These are phyloP conservation scores for Aspergillus haitiensis DNA, from an alignment of 495 filamentous ascomycete genomes.

Conservation along the genomic window DNA sequence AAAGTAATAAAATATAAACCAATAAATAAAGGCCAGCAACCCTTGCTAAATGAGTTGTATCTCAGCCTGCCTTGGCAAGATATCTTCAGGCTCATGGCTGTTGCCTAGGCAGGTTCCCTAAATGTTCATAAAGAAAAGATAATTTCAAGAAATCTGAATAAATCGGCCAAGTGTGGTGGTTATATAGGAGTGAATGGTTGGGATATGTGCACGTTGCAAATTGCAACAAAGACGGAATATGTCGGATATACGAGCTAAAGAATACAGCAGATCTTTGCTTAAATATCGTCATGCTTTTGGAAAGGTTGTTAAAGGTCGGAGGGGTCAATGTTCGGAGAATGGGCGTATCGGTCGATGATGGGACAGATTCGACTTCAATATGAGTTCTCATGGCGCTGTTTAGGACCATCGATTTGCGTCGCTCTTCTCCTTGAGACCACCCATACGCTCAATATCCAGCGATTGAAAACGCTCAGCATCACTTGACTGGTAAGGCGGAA, in stretches of 20 bases:
- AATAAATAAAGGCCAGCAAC: conserved; percentile 30
- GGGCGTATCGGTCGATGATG: conserved; percentile 15
- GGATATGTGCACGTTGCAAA: conserved; percentile 43
- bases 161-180: conserved; percentile 15
- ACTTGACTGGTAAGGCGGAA: conserved; percentile 84
- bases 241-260: conserved; percentile 28
- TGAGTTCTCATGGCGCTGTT: conserved; percentile 13
- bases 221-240: conserved; percentile 24
- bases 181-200: conserved; percentile 23
- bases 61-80: conserved; percentile 15
- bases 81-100: background rate
- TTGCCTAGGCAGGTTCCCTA: conserved; percentile 5
- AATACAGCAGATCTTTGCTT: conserved; percentile 32
- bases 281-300: conserved; percentile 40
- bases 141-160: conserved; percentile 7
- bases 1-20: conserved; percentile 17
- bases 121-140: conserved; percentile 11
- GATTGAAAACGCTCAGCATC: conserved; percentile 79
- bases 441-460: conserved; percentile 90
- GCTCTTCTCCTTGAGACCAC: conserved; percentile 89
- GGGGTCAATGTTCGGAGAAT: conserved; percentile 13
- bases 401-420: conserved; percentile 41
- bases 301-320: conserved; percentile 34
- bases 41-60: conserved; percentile 37
- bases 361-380: conserved; percentile 7